Evolutionary conservation across 805 yeast species (phyloP), one percentile per base, ranked within the genome.

Genomic region (Candida pini): DNA sequence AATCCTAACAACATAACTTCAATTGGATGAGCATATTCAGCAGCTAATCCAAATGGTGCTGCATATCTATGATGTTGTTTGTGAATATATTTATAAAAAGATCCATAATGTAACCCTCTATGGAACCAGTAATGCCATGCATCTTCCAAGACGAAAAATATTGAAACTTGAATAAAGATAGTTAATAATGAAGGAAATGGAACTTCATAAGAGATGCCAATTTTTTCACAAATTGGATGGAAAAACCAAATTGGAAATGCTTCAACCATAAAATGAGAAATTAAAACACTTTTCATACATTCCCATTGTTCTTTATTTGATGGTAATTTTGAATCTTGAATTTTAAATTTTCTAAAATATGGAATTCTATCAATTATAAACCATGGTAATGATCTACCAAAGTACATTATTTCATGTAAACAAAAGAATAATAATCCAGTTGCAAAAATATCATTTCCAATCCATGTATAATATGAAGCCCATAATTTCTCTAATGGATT

Each of bases 51-150:
- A 55, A 90, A 90, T 30, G 98, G 98, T 29, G 97, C 97, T 16
- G 97, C 96, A 59, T 89, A 90, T 61, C 89, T 80, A 67, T 90
- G 98, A 64, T 90, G 98, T 69, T 88, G 96, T 67, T 90, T 90
- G 71, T 90, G 98, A 50, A 90, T 86, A 60, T 81, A 76, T 66
- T 84, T 87, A 76, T 90, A 90, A 59, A 92, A 84, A 41, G 77
- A 71, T 35, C 95, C 95, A 58, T 78, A 75, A 62, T 90, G 98
- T 62, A 90, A 78, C 25, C 80, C 72, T 53, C 97, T 78, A 64
- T 90, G 98, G 58, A 83, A 81, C 83, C 92, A 83, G 70, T 90
- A 90, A 64, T 90, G 98, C 97, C 97, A 92, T 44, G 85, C 69
- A 58, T 90, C 98, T 64, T 90, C 98, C 44, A 83, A 61, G 28